Base-by-base conservation (phyloP, 352 stramenopile species). In the Sclerospora graminicola region DNA sequence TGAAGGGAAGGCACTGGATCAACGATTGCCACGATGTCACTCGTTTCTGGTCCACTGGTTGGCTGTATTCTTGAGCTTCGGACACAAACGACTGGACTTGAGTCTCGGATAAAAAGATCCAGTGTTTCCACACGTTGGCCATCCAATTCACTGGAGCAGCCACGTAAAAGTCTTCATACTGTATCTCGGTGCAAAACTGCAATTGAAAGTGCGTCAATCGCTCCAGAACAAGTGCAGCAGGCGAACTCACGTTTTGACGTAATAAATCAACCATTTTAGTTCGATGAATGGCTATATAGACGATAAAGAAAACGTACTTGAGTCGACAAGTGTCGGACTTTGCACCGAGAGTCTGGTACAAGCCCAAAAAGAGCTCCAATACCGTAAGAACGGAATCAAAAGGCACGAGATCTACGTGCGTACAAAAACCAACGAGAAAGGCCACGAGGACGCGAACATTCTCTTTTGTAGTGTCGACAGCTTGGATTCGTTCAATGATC, bases 101-200 rank as follows among this genome's bases (percentile, higher is more conserved):
- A 16, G 67, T 58, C 3, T 66, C 47, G 0, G 59, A 50, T 39
- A 86, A 54, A 1, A 52, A 55, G 7, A 85, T 48, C 53, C 70
- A 85, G 7, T 63, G 35, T 23, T 68, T 64, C 73, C 68, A 84
- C 9, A 84, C 32, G 0, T 59, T 19, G 11, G 50, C 52, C 51
- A 72, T 82, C 66, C 68, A 86, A 20, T 72, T 48, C n/a, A 75
- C 34, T n/a, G 73, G 73, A 28, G 57, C 52, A 36, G 43, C 57
- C n/a, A 53, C 31, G 33, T 69, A 71, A 10, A 78, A 68, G 13
- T 79, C 66, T 7, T 69, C 43, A n/a, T 60, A 59, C 1, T 37
- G 37, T 16, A 82, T 52, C 7, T 63, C 48, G 41, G 56, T 53
- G 21, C 67, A 66, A 18, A 64, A 32, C 6, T 46, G 45, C 30